phyloP scores from a whole-genome alignment of 2,329 filamentous ascomycete genomes.

The Pseudogymnoascus pannorum region DNA sequence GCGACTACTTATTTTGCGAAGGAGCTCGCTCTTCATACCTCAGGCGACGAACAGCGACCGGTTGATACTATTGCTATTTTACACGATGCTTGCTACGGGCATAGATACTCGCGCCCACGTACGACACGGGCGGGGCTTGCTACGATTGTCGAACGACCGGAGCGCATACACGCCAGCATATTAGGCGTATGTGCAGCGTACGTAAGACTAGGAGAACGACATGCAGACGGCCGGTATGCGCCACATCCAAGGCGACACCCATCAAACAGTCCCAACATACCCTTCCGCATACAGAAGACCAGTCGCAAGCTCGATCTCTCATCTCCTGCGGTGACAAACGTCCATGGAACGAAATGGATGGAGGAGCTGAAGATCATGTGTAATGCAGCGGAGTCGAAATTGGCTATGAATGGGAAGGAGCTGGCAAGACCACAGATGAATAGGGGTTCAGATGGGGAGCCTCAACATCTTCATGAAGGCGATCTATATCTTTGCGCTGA shows the following conservation, averaged over 20 bases:
- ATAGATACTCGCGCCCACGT: conserved; percentile 79
- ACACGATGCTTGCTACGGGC: conserved; percentile 91
- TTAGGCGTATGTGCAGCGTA: conserved; percentile 82
- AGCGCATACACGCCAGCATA: conserved; percentile 77
- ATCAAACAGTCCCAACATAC: conserved; percentile 44
- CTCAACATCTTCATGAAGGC: conserved; percentile 66
- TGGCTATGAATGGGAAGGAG: conserved; percentile 73
- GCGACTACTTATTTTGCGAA: conserved; percentile 27
- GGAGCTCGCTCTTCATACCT: conserved; percentile 25
- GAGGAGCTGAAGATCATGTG: conserved; percentile 83
- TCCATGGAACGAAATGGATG: conserved; percentile 93
- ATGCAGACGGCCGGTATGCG: conserved; percentile 62
- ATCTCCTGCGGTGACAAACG: conserved; percentile 75
- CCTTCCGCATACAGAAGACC: conserved; percentile 82
- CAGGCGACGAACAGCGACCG: conserved; percentile 21
- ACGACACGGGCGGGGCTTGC: conserved; percentile 63
- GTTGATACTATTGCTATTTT: conserved; percentile 73
- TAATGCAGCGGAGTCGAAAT: conserved; percentile 65
- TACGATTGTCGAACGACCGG: conserved; percentile 87
- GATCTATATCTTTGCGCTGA: conserved; percentile 87
- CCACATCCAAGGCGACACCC: conserved; percentile 55
- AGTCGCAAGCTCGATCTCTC: conserved; percentile 61
- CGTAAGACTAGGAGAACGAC: conserved; percentile 76
- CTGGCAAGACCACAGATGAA: conserved; percentile 61
- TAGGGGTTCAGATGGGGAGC: conserved; percentile 37